Evolutionary conservation across 73 alveolate genomes (phyloP).

Genomic region (Paramecium sexaurelia): DNA sequence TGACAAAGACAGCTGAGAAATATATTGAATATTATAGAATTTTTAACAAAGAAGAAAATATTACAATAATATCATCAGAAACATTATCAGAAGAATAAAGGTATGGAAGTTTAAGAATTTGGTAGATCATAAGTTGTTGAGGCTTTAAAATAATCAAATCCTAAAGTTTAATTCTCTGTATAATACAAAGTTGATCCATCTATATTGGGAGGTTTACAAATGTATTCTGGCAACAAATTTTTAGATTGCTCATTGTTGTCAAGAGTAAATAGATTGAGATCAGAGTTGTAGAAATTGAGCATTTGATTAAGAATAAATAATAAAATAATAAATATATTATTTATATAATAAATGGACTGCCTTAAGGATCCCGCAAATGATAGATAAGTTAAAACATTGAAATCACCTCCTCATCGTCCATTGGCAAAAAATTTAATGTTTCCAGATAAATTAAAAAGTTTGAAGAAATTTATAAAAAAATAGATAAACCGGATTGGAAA

Average conservation of each 20-base stretch:
- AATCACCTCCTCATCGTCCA: slow-evolving; percentile 68
- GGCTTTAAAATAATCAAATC: slow-evolving; percentile 69
- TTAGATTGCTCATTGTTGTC: slow-evolving; percentile 80
- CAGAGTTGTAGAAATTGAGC: slow-evolving; percentile 69
- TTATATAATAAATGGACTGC: slow-evolving; percentile 38
- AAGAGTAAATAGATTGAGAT: slow-evolving; percentile 75
- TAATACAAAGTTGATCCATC: slow-evolving; percentile 77
- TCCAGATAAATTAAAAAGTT: slow-evolving; percentile 71
- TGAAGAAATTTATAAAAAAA: background rate
- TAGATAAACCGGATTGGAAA: slow-evolving; percentile 90
- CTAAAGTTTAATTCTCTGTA: slow-evolving; percentile 65
- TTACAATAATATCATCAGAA: slow-evolving; percentile 78
- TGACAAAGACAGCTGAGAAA: slow-evolving; percentile 74
- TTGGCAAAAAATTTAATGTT: slow-evolving; percentile 57
- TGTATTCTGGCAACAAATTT: slow-evolving; percentile 85
- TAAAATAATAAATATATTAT: slow-evolving; percentile 6
- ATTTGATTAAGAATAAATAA: slow-evolving; percentile 37
- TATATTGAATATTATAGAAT: slow-evolving; percentile 75
- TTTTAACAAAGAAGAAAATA: slow-evolving; percentile 74
- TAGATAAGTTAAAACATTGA: slow-evolving; percentile 57
- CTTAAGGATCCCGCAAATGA: slow-evolving; percentile 64
- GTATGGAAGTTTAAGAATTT: slow-evolving; percentile 50
- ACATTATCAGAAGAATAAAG: slow-evolving; percentile 69
- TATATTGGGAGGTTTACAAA: slow-evolving; percentile 81
- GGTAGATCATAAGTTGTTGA: slow-evolving; percentile 72